These are phyloP conservation scores for Marchantia paleacea DNA, from an alignment of 225 moss, liverwort and hornwort species.

Conservation along the genomic window DNA sequence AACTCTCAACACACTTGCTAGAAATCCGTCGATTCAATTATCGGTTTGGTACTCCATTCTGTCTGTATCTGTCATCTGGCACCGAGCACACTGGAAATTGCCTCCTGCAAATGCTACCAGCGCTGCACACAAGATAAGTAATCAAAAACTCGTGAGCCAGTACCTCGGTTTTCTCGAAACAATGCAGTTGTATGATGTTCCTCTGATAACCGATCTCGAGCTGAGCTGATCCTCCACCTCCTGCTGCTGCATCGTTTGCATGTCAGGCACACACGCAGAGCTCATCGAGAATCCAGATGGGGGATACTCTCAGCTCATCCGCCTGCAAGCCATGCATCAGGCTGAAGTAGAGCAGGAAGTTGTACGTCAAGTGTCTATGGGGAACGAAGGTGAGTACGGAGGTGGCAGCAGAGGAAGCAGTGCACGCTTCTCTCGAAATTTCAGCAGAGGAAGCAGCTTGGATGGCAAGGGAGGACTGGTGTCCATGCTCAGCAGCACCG, in stretches of 20 bases:
- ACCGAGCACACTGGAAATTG: slow-evolving; percentile 15
- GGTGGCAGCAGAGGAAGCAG: background rate
- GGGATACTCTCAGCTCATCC: slow-evolving; percentile 71
- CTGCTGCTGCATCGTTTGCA: background rate
- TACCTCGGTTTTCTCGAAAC: background rate
- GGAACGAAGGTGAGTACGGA: background rate
- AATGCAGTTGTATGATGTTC: background rate
- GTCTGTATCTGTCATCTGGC: background rate
- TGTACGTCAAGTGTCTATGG: background rate
- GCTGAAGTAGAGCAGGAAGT: slow-evolving; percentile 31
- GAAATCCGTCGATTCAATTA: background rate
- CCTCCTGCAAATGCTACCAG: background rate
- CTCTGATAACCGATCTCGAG: background rate
- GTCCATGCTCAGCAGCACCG: slow-evolving; percentile 36
- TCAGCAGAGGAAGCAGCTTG: background rate
- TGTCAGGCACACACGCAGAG: slow-evolving; percentile 68
- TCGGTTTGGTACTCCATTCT: background rate
- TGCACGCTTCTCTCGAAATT: background rate
- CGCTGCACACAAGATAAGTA: no score
- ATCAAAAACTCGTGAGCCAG: background rate
- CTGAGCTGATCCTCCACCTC: background rate
- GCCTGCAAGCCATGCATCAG: slow-evolving; percentile 59
- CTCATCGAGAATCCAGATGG: slow-evolving; percentile 61
- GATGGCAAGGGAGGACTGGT: background rate
- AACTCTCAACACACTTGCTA: slow-evolving; percentile 39